A percentile compares a stretch with the other conserved stretches of the same genome.
These are phyloP conservation scores for Gymnopus androsaceus DNA, from an alignment of 1,284 basidiomycete species.

Conservation along the genomic window DNA sequence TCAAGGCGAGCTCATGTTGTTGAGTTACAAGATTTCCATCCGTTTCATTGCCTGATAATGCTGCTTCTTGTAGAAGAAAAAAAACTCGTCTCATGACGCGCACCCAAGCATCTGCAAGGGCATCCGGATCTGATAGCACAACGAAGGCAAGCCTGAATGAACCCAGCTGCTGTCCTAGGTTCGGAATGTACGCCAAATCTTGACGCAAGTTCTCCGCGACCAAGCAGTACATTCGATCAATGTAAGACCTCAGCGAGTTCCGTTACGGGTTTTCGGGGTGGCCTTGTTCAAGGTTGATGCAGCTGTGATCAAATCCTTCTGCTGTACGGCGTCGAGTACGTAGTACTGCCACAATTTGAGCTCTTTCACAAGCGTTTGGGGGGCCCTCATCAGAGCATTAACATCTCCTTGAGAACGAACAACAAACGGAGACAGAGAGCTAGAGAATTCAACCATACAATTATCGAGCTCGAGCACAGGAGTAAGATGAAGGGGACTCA, in stretches of 20 bases:
- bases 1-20: too few species aligned
- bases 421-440: conserved; percentile 64
- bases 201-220: conserved; percentile 59
- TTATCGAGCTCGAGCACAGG: conserved; percentile 88
- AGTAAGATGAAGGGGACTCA: conserved; percentile 88
- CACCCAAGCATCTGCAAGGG: conserved; percentile 71
- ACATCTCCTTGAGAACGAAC: conserved; percentile 72
- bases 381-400: conserved; percentile 61
- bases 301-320: conserved; percentile 55
- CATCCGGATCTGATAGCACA: conserved; percentile 50
- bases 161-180: conserved; percentile 60
- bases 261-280: conserved; percentile 54
- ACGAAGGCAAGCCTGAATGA: conserved; percentile 73
- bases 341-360: conserved; percentile 92
- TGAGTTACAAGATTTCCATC: too few species aligned
- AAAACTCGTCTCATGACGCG: too few species aligned
- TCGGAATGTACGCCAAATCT: conserved; percentile 73
- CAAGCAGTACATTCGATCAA: conserved; percentile 54
- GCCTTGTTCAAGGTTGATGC: conserved; percentile 49
- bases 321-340: conserved; percentile 71
- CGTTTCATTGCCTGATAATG: too few species aligned
- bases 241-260: conserved; percentile 71
- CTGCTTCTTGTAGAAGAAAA: too few species aligned
- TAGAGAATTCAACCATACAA: conserved; percentile 81
- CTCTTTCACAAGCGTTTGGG: conserved; percentile 61